These are phyloP conservation scores for Warburgia ugandensis DNA, from an alignment of 164 flowering plant species.

Conservation along the genomic window DNA sequence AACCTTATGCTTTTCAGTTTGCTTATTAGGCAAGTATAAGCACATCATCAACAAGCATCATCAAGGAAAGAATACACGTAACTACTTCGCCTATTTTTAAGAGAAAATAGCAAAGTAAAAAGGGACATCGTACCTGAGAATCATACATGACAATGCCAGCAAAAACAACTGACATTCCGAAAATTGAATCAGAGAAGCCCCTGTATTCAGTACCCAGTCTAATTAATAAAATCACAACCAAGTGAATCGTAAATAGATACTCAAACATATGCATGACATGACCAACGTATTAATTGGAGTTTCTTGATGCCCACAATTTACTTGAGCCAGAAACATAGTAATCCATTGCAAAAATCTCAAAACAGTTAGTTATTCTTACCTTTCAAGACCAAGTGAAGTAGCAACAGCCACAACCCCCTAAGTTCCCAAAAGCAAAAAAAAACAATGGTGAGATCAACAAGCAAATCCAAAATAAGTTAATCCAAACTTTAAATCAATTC, in stretches of 20 bases:
- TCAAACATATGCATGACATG: neutral
- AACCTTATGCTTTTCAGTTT: no score
- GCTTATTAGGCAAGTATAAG: no score
- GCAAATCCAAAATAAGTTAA: neutral
- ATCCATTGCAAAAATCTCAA: neutral
- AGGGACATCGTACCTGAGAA: constrained; percentile 52
- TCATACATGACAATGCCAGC: constrained; percentile 88
- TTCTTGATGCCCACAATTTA: neutral
- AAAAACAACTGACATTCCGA: constrained; percentile 72
- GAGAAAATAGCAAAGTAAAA: no score
- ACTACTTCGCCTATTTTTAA: no score
- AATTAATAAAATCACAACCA: neutral
- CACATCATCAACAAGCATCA: no score
- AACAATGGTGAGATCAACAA: neutral
- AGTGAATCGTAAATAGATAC: neutral
- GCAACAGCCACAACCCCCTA: constrained; percentile 56
- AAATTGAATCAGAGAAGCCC: constrained; percentile 75
- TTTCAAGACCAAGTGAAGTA: constrained; percentile 64
- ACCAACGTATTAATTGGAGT: neutral
- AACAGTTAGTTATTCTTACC: constrained; percentile 30
- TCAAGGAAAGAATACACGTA: no score
- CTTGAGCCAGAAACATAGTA: neutral
- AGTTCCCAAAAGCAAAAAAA: neutral
- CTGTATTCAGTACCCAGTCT: constrained; percentile 30
- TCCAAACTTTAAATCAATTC: neutral